A percentile compares a stretch with the other conserved stretches of the same genome.
These are phyloP conservation scores for Dimargaris verticillata DNA, from an alignment of 192 early-diverging fungal species.

Conservation along the genomic window DNA sequence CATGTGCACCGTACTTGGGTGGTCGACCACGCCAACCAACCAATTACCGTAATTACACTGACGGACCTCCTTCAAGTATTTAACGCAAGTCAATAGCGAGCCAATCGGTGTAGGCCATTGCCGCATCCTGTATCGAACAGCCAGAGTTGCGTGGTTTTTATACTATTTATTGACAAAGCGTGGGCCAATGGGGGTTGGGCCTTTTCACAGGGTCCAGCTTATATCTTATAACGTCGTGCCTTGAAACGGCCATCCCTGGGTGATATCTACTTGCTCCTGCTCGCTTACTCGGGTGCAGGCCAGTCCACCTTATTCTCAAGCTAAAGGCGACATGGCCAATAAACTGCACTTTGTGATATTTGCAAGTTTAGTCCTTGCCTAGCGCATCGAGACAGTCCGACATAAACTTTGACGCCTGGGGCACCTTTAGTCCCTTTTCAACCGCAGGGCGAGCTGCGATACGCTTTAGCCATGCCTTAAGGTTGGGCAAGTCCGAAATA, in stretches of 20 bases:
- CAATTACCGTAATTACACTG: conserved; percentile 36
- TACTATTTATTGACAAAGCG: too few relatives aligned
- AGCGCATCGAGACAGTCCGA: neutral
- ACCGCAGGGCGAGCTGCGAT: conserved; percentile 21
- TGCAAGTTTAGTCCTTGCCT: neutral
- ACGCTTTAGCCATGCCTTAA: conserved; percentile 29
- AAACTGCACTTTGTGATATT: neutral
- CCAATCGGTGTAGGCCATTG: too few relatives aligned
- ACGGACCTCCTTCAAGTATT: conserved; percentile 30
- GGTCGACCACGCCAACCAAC: conserved; percentile 19
- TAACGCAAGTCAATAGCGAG: too few relatives aligned
- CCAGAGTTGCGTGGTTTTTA: too few relatives aligned
- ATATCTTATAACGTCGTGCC: too few relatives aligned
- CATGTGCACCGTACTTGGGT: conserved; percentile 45
- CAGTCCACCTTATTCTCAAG: neutral
- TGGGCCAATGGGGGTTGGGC: too few relatives aligned
- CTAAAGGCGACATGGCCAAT: neutral
- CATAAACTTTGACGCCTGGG: neutral
- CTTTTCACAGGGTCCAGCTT: too few relatives aligned
- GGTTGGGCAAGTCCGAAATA: conserved; percentile 21
- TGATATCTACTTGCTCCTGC: too few relatives aligned
- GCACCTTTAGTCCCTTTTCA: conserved; percentile 18
- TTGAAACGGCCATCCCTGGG: too few relatives aligned
- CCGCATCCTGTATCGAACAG: too few relatives aligned
- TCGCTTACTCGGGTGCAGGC: too few relatives aligned